A percentile compares a stretch with the other conserved stretches of the same genome.
These are phyloP conservation scores for Tylopilus balloui DNA, from an alignment of 768 basidiomycete species.

Conservation along the genomic window DNA sequence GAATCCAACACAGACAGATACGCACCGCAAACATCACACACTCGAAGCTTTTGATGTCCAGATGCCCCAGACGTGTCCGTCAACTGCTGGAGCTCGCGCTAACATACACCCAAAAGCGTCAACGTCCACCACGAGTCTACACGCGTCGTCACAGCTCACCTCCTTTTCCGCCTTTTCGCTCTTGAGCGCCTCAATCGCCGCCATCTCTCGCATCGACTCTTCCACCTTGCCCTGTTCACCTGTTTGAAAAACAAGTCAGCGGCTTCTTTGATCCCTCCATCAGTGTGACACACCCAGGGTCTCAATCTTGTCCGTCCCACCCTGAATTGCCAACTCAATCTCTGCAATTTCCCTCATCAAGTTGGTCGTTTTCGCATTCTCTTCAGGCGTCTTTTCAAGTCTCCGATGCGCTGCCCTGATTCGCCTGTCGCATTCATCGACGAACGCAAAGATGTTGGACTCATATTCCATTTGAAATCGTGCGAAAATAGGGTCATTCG, in stretches of 20 bases:
- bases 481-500: conserved; percentile 75
- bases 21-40: conserved; percentile 99
- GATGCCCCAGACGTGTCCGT: conserved; percentile 98
- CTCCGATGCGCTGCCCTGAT: conserved; percentile 91
- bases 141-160: conserved; percentile 36
- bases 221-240: conserved; percentile 99
- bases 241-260: conserved; percentile 29
- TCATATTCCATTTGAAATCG: conserved; percentile 96
- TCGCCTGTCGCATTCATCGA: conserved; percentile 96
- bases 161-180: conserved; percentile 95
- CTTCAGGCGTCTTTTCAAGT: conserved; percentile 98
- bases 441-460: conserved; percentile 90
- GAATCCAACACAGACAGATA: conserved; percentile 97
- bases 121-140: neutral
- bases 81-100: conserved; percentile 92
- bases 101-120: conserved; percentile 10
- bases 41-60: conserved; percentile 98
- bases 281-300: conserved; percentile 57
- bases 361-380: conserved; percentile 98
- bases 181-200: conserved; percentile 96
- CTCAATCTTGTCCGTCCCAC: conserved; percentile 98
- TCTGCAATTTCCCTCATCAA: conserved; percentile 99
- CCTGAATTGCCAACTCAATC: conserved; percentile 97
- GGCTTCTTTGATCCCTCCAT: conserved; percentile 1
- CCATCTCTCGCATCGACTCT: conserved; percentile 97